phyloP scores from a whole-genome alignment of 2,329 filamentous ascomycete species.

The Massarina eburnea region DNA sequence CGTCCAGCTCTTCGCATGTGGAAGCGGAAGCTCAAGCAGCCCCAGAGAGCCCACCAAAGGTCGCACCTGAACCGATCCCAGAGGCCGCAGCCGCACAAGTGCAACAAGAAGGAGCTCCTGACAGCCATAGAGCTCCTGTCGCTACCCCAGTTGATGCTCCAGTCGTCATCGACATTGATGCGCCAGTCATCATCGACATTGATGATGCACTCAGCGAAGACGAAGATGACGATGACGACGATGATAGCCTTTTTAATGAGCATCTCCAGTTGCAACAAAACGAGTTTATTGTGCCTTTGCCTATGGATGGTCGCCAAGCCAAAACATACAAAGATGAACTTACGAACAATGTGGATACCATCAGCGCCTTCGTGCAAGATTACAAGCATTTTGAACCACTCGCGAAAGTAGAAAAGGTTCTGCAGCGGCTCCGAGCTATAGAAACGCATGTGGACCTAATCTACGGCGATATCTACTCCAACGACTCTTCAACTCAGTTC shows the following conservation, averaged over 20 bases:
- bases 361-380: constrained; percentile 20
- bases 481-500: constrained; percentile 15
- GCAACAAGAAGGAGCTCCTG: not conserved
- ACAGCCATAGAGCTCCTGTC: not conserved
- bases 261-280: constrained; percentile 27
- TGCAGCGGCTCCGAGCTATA: constrained; percentile 24
- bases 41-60: not conserved
- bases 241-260: constrained; percentile 28
- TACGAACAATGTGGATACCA: constrained; percentile 16
- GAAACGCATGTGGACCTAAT: constrained; percentile 39
- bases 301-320: constrained; percentile 34
- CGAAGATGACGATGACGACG: too few species aligned
- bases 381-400: constrained; percentile 14
- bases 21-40: constrained; percentile 2
- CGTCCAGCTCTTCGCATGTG: constrained; percentile 15
- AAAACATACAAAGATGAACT: constrained; percentile 25
- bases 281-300: constrained; percentile 39
- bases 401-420: constrained; percentile 17
- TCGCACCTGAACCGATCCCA: not conserved
- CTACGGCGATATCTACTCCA: constrained; percentile 21
- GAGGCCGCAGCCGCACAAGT: not conserved
- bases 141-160: not conserved
- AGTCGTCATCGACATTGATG: not conserved
- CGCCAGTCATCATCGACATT: not conserved
- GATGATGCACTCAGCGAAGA: constrained; percentile 23